Evolutionary conservation across 495 filamentous ascomycete genomes (phyloP), one percentile per base, ranked within the genome.

Genomic region (Penicillium atrosanguineum): DNA sequence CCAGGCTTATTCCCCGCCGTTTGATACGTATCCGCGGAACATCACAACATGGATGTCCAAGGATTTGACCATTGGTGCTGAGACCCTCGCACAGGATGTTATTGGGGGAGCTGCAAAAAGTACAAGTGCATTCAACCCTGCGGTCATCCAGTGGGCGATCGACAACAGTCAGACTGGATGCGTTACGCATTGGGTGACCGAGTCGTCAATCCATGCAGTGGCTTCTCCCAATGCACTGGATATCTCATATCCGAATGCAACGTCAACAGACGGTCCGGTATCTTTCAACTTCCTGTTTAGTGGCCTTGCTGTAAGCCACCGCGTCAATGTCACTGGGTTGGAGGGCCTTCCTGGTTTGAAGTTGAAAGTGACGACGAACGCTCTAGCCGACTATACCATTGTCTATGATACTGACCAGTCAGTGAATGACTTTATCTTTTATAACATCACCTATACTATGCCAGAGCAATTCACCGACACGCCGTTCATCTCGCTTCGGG

Each of bases 61-160:
- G n/a, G 64, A 72, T 14, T 49, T 76, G 19, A 73, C 62, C 2
- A 75, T 76, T 36, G 73, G 73, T 14, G 63, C 72, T 0, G 66
- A 71, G 40, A 67, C 67, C 0, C 65, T 74, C 29, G 65, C 69
- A 16, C 65, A 75, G 56, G 61, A 52, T 19, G 64, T 68, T 36
- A 57, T 73, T 7, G 73, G 73, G 7, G 73, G 73, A 0, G 64
- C 65, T 44, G 62, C 59, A 16, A 62, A 58, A 48, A 70, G 65
- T 42, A 60, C 56, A 14, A 59, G 48, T 37, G 65, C 69, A 0
- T 76, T 74, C 48, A 74, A 61, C 29, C 70, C 73, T 5, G 61
- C 70, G 0, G 63, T 76, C 14, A 64, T 74, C 5, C 73, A 75
- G 51, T 75, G 73, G 47, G 60, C 53, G 45, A 67, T 66, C 54